These are phyloP conservation scores for Penicillium sclerotigenum DNA, from an alignment of 2,329 filamentous ascomycete species.

Conservation along the genomic window DNA sequence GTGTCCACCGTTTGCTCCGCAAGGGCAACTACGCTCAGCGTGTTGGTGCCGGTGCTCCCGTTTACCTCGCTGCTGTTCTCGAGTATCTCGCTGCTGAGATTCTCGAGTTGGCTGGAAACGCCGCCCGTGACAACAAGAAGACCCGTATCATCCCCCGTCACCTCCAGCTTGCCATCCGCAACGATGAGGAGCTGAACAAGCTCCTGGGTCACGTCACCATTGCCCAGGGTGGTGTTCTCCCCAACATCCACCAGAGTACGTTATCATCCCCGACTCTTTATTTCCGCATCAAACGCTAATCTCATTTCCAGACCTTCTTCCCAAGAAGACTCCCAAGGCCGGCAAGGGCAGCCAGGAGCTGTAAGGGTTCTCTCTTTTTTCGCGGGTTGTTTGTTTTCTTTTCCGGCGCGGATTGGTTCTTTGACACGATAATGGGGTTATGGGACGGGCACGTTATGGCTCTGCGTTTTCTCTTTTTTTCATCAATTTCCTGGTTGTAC, in stretches of 20 bases:
- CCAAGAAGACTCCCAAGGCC: constrained; percentile 97
- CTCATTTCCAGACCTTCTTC: constrained; percentile 74
- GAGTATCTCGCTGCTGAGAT: constrained; percentile 99
- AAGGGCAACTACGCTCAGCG: constrained; percentile 99
- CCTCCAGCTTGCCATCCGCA: constrained; percentile 97
- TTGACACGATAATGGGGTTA: constrained; percentile 72
- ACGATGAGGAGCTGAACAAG: constrained; percentile 99
- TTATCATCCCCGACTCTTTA: constrained; percentile 25
- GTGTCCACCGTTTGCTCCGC: constrained; percentile 97
- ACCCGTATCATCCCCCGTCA: constrained; percentile 99
- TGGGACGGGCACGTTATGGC: constrained; percentile 58
- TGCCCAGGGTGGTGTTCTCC: constrained; percentile 92
- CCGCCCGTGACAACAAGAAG: constrained; percentile 99
- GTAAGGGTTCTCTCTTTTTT: constrained; percentile 61
- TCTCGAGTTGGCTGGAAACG: constrained; percentile 97
- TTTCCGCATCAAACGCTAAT: constrained; percentile 2
- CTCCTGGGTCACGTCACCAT: constrained; percentile 94
- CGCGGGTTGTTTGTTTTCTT: constrained; percentile 47
- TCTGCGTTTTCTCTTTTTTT: constrained; percentile 52
- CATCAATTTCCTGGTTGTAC: constrained; percentile 54
- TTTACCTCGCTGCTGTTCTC: constrained; percentile 95
- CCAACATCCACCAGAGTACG: constrained; percentile 96
- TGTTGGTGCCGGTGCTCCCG: constrained; percentile 94
- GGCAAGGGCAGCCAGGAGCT: constrained; percentile 96
- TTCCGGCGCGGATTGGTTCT: constrained; percentile 71